Evolutionary conservation across 345 rosid genomes (phyloP).

Genomic region (Limnanthes douglasii): DNA sequence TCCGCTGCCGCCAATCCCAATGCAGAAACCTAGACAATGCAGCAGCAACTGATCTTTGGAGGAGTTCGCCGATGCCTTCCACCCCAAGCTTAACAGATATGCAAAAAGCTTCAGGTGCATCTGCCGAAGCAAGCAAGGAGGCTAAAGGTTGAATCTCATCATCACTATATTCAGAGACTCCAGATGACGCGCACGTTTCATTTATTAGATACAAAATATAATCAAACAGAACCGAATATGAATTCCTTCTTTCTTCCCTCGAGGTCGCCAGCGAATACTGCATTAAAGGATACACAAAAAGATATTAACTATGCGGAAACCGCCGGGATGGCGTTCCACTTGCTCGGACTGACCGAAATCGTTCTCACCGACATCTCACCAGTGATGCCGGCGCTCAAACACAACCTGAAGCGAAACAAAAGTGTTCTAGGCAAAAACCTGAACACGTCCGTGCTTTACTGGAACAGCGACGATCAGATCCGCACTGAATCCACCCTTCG

Average conservation of each 20-base stretch:
- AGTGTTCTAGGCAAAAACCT: constrained; percentile 40
- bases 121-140: constrained; percentile 59
- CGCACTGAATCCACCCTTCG: constrained; percentile 56
- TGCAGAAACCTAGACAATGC: constrained; percentile 53
- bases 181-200: constrained; percentile 58
- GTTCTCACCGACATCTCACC: constrained; percentile 78
- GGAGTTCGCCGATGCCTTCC: constrained; percentile 88
- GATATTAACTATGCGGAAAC: no score
- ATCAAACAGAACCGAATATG: constrained; percentile 78
- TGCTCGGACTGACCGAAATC: constrained; percentile 62
- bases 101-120: constrained; percentile 94
- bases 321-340: constrained; percentile 74
- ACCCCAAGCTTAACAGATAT: constrained; percentile 91
- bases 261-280: constrained; percentile 89
- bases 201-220: constrained; percentile 76
- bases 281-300: constrained; percentile 20
- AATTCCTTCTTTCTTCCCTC: constrained; percentile 77
- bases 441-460: constrained; percentile 39
- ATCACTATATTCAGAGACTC: constrained; percentile 68
- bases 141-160: constrained; percentile 89
- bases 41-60: constrained; percentile 75
- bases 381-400: constrained; percentile 85
- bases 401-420: constrained; percentile 87
- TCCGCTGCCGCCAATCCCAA: constrained; percentile 31
- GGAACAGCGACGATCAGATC: constrained; percentile 64